Percentiles rank a stretch among this genome's conserved stretches.
These are phyloP conservation scores for Mortierella sp. DNA, from an alignment of 371 early-diverging fungal genomes.

Conservation along the genomic window DNA sequence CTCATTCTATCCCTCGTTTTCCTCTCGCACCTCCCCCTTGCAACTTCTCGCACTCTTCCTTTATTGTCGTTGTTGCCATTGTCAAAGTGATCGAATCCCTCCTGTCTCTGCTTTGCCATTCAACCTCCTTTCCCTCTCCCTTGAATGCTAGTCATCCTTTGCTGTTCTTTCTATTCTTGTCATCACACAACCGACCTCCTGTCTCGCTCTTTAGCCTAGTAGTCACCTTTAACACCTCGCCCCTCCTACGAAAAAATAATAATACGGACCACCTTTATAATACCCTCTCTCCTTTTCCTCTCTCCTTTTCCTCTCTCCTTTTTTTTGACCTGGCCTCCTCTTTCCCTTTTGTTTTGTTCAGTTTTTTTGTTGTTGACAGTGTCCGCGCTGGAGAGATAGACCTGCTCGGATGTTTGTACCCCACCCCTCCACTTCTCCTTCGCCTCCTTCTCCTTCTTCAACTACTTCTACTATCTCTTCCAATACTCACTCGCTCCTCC, in stretches of 20 bases:
- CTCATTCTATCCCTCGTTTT: constrained; percentile 9
- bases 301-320: neutral
- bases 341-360: neutral
- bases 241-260: neutral
- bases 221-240: neutral
- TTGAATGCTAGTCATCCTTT: neutral
- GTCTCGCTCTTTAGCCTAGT: neutral
- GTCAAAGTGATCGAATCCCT: neutral
- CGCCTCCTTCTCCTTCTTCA: neutral
- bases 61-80: neutral
- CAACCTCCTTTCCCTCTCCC: neutral
- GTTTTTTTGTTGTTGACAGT: neutral
- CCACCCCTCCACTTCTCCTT: neutral
- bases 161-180: constrained; percentile 4
- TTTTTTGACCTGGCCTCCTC: no score
- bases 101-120: neutral
- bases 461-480: neutral
- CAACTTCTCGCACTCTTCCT: neutral
- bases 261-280: neutral
- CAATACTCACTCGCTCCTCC: neutral
- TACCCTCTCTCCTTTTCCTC: neutral
- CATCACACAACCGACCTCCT: neutral
- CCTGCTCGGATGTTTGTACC: constrained; percentile 7
- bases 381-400: constrained; percentile 8
- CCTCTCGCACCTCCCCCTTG: neutral